Percentiles rank a stretch among this genome's conserved stretches.
Conservation (phyloP, 148 eudicot species). For the Vaccinium corymbosum region DNA sequence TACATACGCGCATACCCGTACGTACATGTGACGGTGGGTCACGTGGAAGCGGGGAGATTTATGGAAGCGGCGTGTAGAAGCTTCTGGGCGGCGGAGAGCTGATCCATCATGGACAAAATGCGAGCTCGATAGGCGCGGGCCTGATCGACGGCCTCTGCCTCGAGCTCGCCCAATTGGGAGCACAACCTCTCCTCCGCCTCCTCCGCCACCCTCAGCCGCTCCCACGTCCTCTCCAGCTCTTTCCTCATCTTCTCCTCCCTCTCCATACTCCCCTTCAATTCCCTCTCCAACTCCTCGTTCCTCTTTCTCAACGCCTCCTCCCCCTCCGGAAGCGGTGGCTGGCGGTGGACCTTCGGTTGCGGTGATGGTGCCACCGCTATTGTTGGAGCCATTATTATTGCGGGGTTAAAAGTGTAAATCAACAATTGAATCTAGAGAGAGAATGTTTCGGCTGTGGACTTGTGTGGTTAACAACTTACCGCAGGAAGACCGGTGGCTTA, state of each 20-base stretch:
- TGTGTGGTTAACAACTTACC: background rate
- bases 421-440: background rate
- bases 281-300: constrained; percentile 64
- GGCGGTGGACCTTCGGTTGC: background rate
- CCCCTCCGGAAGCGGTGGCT: background rate
- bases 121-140: constrained; percentile 46
- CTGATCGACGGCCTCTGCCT: constrained; percentile 60
- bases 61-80: constrained; percentile 18
- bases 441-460: background rate
- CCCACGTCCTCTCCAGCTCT: constrained; percentile 36
- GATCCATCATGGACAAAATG: constrained; percentile 39
- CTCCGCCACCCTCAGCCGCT: constrained; percentile 58
- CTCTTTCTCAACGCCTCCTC: constrained; percentile 30
- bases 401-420: no score
- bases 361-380: background rate
- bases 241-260: constrained; percentile 60
- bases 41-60: background rate
- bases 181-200: constrained; percentile 80
- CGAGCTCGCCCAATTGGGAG: constrained; percentile 61
- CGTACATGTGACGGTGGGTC: background rate
- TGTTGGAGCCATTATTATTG: constrained; percentile 9
- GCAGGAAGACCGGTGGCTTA: background rate
- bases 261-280: constrained; percentile 36
- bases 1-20: background rate
- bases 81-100: constrained; percentile 38